Conservation (phyloP, 202 grass and related monocot species). For the Alloteropsis angusta region DNA sequence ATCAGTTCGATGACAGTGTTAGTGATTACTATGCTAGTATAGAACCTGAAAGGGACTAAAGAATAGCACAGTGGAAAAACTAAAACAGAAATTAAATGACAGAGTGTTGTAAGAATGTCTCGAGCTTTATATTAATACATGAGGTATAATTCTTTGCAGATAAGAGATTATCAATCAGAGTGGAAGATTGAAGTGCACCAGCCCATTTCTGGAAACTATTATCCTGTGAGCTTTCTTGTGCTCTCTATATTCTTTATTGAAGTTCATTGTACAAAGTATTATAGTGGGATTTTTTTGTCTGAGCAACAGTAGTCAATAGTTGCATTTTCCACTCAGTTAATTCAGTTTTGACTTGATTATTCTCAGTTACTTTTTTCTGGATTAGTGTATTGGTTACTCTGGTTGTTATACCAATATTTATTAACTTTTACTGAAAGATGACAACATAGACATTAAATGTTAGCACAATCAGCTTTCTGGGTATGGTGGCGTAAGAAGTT, state of each 20-base stretch:
- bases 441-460: background rate
- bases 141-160: conserved; percentile 33
- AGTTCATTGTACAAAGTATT: conserved; percentile 1
- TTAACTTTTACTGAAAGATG: conserved; percentile 5
- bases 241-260: conserved; percentile 13
- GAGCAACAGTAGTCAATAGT: background rate
- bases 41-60: background rate
- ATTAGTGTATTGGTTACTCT: background rate
- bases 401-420: background rate
- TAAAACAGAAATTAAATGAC: no score
- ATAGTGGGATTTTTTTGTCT: background rate
- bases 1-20: background rate
- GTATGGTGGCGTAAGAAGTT: background rate
- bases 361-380: background rate
- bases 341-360: background rate
- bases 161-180: conserved; percentile 81
- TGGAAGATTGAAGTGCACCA: conserved; percentile 87
- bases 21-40: background rate
- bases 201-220: conserved; percentile 94
- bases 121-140: background rate
- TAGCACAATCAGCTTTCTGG: background rate
- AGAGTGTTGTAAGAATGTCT: background rate
- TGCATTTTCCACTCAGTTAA: background rate
- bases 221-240: conserved; percentile 59
- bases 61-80: background rate